Evolutionary conservation across 345 rosid species (phyloP), one percentile per base, ranked within the genome.

Genomic region (Sisymbrium irio): DNA sequence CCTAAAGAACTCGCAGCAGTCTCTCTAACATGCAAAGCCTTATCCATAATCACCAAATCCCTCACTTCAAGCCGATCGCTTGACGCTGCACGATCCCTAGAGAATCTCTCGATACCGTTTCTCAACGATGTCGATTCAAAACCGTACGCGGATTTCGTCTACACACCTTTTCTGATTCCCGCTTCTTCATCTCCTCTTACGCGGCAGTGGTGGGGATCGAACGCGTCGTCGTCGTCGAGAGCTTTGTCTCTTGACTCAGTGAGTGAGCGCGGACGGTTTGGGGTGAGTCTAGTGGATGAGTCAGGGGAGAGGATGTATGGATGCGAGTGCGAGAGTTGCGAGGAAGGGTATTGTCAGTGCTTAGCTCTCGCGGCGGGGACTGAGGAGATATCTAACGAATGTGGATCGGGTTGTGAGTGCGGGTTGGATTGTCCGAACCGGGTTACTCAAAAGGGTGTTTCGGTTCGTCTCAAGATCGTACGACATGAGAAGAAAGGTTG

Each of bases 401-500:
- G 90, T 36, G 95, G 98, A 51, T 75, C 83, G 70, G 79, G 83
- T 71, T 91, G 97, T 62, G 71, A 75, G 2, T 87, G 97, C 58
- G 84, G 84, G 46, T 72, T 62, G 78, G 88, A 80, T 70, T 89
- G 96, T 60, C 61, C 78, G 60, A 88, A 88, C 54, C 91, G 94
- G 76, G 15, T 81, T 62, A 88, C 79, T 3, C 94, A 83, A 83
- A 75, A 86, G 70, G 96, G 96, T 33, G 53, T 92, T 18, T 75
- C 69, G 2, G 88, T 86, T 56, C 35, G 79, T 74, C 20, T 92
- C 83, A 92, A 86, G 84, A 80, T 95, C 47, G 93, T 73, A 30
- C 77, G 91, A 74, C 82, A 77, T 41, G 78, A 15, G 64, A 83
- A 73, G 62, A 90, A 92, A 85, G 97, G 99, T 2, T 92, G 97